Percentiles rank a stretch among this genome's conserved stretches.
These are phyloP conservation scores for Lipomyces yamanashiensis DNA, from an alignment of 805 yeast genomes.

Conservation along the genomic window DNA sequence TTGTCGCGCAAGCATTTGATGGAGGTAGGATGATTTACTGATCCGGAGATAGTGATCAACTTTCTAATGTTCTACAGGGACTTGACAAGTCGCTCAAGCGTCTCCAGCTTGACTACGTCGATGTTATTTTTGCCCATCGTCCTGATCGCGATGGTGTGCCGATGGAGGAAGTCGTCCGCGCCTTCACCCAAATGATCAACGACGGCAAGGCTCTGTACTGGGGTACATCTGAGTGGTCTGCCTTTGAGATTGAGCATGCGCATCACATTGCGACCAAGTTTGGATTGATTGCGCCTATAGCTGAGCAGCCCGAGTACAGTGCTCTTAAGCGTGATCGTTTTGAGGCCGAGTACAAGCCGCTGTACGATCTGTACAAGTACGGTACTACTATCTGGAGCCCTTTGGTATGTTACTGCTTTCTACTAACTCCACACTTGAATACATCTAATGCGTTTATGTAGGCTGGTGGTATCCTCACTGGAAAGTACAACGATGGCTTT, in stretches of 20 bases:
- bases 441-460: not conserved
- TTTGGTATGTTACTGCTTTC: slow-evolving; percentile 19
- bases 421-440: not conserved
- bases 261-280: slow-evolving; percentile 44
- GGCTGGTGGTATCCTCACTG: slow-evolving; percentile 45
- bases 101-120: slow-evolving; percentile 44
- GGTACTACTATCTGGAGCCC: slow-evolving; percentile 46
- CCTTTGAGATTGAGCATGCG: slow-evolving; percentile 45
- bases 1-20: slow-evolving; percentile 44
- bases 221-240: slow-evolving; percentile 45
- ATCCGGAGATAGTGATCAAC: not conserved
- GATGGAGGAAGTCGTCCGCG: slow-evolving; percentile 45
- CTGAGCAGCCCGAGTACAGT: slow-evolving; percentile 44
- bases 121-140: slow-evolving; percentile 45
- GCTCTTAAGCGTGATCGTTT: slow-evolving; percentile 41
- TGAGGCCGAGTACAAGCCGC: slow-evolving; percentile 43
- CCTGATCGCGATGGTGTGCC: slow-evolving; percentile 39
- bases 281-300: slow-evolving; percentile 43
- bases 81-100: slow-evolving; percentile 41
- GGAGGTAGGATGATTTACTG: slow-evolving; percentile 27
- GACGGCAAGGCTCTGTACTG: slow-evolving; percentile 45
- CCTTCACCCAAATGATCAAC: slow-evolving; percentile 43
- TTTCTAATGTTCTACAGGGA: slow-evolving; percentile 29
- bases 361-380: slow-evolving; percentile 42
- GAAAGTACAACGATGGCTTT: slow-evolving; percentile 43